These are phyloP conservation scores for Arabidopsis thaliana DNA, from an alignment of 345 rosid species.

Conservation along the genomic window TAIR10.1 NC_003076.8:4459501-4460000, in stretches of 20 bases:
- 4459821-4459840: slow-evolving; percentile 24
- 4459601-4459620: background rate
- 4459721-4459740: background rate
- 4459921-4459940: slow-evolving; percentile 16
- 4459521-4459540: background rate
- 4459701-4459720: slow-evolving; percentile 21
- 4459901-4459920: background rate
- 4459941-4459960: slow-evolving; percentile 37
- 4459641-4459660: background rate
- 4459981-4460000: slow-evolving; percentile 36
- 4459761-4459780: slow-evolving; percentile 41
- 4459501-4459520: too few relatives aligned
- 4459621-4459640: slow-evolving; percentile 6
- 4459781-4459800: slow-evolving; percentile 28
- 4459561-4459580: background rate
- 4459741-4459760: slow-evolving; percentile 23
- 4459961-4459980: slow-evolving; percentile 43
- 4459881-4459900: background rate
- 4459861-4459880: slow-evolving; percentile 44
- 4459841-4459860: slow-evolving; percentile 31
- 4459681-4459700: slow-evolving; percentile 2
- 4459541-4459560: background rate
- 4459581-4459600: background rate
- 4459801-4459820: slow-evolving; percentile 31
- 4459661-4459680: slow-evolving; percentile 6